Percentiles rank a stretch among this genome's conserved stretches.
Evolutionary conservation across 495 filamentous ascomycete genomes (phyloP).

Genomic region (Penicillium bialowiezense): DNA sequence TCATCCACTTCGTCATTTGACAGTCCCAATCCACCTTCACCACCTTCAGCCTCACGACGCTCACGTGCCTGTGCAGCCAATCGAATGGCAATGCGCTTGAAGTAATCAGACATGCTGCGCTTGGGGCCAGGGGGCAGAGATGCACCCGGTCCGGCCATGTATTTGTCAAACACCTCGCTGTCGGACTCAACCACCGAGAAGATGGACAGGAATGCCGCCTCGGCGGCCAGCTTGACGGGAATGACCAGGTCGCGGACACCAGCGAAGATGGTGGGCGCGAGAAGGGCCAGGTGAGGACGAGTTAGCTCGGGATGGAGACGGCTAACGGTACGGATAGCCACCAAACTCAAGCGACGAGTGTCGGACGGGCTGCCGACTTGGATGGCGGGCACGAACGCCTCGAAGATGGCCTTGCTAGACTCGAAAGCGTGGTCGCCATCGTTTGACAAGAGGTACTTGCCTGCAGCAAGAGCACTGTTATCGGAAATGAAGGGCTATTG

Average conservation of each 20-base stretch:
- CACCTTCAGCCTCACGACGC: slow-evolving; percentile 84
- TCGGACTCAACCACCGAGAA: slow-evolving; percentile 89
- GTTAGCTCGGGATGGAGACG: slow-evolving; percentile 73
- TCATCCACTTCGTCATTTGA: slow-evolving; percentile 89
- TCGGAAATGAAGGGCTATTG: slow-evolving; percentile 75
- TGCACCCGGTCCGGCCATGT: slow-evolving; percentile 61
- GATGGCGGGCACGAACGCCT: slow-evolving; percentile 69
- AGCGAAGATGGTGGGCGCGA: slow-evolving; percentile 83
- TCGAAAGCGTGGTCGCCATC: slow-evolving; percentile 51
- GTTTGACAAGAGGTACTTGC: slow-evolving; percentile 81
- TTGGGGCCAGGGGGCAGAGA: slow-evolving; percentile 67
- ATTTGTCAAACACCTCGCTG: slow-evolving; percentile 85
- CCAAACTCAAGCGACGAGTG: slow-evolving; percentile 83
- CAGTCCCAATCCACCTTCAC: slow-evolving; percentile 78
- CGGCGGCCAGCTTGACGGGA: slow-evolving; percentile 90
- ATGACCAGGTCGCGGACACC: slow-evolving; percentile 92
- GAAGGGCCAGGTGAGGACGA: slow-evolving; percentile 70
- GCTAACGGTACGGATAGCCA: slow-evolving; percentile 80
- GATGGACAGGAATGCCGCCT: slow-evolving; percentile 92
- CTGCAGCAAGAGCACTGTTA: slow-evolving; percentile 89
- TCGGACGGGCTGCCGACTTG: slow-evolving; percentile 73
- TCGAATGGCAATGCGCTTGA: slow-evolving; percentile 84
- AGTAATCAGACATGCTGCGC: slow-evolving; percentile 94
- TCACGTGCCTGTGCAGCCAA: slow-evolving; percentile 82
- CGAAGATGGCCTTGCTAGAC: slow-evolving; percentile 72